phyloP scores from a whole-genome alignment of 116 monocot species.

The Trichopus zeylanicus region DNA sequence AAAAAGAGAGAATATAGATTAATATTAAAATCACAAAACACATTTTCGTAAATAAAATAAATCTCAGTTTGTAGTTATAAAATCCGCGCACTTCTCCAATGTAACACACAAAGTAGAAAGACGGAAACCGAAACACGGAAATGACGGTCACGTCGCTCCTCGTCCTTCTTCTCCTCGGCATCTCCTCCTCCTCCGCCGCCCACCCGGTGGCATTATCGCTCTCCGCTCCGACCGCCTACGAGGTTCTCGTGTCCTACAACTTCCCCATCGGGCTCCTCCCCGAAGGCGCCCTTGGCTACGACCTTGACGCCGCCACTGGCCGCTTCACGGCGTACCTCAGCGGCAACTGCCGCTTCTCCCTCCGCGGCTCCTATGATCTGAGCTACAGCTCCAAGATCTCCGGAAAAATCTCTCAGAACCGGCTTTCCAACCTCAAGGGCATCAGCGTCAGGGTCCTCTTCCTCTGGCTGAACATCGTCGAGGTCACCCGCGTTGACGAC shows the following conservation, averaged over 20 bases:
- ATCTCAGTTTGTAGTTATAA: too few relatives aligned
- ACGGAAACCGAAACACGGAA: too few relatives aligned
- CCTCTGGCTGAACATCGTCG: neutral
- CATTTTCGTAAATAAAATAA: too few relatives aligned
- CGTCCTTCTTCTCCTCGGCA: neutral
- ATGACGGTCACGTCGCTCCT: neutral
- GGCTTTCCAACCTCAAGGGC: constrained; percentile 41
- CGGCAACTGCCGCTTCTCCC: neutral
- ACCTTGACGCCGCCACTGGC: neutral
- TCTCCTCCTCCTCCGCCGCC: neutral
- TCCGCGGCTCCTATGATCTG: constrained; percentile 49
- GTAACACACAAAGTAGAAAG: too few relatives aligned
- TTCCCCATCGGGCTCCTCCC: neutral
- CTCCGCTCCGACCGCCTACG: neutral
- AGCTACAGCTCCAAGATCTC: constrained; percentile 42
- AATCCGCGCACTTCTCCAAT: too few relatives aligned
- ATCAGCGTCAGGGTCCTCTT: constrained; percentile 58
- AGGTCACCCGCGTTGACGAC: neutral
- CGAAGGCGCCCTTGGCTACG: neutral
- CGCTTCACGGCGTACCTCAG: constrained; percentile 11
- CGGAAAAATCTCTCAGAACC: constrained; percentile 35
- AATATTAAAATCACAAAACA: too few relatives aligned
- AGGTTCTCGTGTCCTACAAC: neutral
- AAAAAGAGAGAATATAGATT: too few relatives aligned
- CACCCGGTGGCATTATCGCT: neutral